These are phyloP conservation scores for Staphylotrichum longicolle DNA, from an alignment of 495 filamentous ascomycete genomes.

Conservation along the genomic window DNA sequence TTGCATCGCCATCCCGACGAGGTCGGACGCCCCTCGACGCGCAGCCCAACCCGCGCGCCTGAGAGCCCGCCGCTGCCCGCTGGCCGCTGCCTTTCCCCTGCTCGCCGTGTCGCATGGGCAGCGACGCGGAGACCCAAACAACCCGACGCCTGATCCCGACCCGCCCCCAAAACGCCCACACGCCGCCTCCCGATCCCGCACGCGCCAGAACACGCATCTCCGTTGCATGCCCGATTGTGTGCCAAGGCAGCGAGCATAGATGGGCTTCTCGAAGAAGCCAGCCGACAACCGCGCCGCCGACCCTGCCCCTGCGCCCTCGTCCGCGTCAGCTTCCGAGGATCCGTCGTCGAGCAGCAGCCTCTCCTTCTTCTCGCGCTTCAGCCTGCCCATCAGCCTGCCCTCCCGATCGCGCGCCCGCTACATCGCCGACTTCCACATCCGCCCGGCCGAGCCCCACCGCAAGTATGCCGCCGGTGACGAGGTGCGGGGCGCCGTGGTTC, in stretches of 20 bases:
- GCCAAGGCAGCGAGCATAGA: conserved; percentile 32
- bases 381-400: conserved; percentile 59
- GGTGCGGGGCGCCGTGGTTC: conserved; percentile 69
- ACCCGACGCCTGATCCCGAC: conserved; percentile 6
- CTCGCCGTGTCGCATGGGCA: conserved; percentile 11
- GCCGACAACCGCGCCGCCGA: conserved; percentile 35
- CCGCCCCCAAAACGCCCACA: background rate
- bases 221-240: conserved; percentile 8
- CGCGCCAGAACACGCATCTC: conserved; percentile 3
- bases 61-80: conserved; percentile 5
- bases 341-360: conserved; percentile 32
- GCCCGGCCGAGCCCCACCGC: conserved; percentile 81
- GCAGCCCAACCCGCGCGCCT: conserved; percentile 1
- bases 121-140: conserved; percentile 9
- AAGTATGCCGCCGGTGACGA: conserved; percentile 68
- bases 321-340: conserved; percentile 33
- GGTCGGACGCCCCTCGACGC: conserved; percentile 16
- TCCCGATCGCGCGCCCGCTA: conserved; percentile 62
- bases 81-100: background rate
- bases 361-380: conserved; percentile 48
- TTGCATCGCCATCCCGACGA: conserved; percentile 7
- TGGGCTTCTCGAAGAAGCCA: conserved; percentile 38
- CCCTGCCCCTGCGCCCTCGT: conserved; percentile 25
- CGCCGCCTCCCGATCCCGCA: conserved; percentile 13
- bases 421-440: conserved; percentile 77